Percentiles rank a stretch among this genome's conserved stretches.
These are phyloP conservation scores for Corchorus capsularis DNA, from an alignment of 345 rosid genomes.

Conservation along the genomic window DNA sequence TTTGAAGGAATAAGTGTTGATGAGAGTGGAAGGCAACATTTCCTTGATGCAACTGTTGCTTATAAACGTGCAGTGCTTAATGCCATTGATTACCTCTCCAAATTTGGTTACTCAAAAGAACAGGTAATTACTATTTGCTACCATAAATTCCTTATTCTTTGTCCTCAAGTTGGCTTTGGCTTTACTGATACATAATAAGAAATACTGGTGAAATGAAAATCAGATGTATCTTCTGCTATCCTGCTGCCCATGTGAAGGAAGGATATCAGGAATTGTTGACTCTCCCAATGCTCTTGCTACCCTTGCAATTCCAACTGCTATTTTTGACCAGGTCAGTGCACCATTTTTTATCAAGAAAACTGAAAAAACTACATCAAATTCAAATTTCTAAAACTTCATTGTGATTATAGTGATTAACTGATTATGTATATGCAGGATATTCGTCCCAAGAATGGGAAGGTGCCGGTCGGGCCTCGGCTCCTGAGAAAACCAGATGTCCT, in stretches of 20 bases:
- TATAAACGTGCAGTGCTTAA: slow-evolving; percentile 85
- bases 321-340: slow-evolving; percentile 77
- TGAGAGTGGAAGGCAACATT: slow-evolving; percentile 79
- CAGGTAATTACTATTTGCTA: too few relatives aligned
- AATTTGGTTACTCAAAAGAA: slow-evolving; percentile 87
- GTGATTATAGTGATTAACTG: too few relatives aligned
- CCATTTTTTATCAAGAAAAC: background rate
- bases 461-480: slow-evolving; percentile 52
- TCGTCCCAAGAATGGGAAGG: slow-evolving; percentile 58
- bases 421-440: background rate
- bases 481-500: background rate
- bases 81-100: slow-evolving; percentile 77
- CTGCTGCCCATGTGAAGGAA: slow-evolving; percentile 95
- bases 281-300: slow-evolving; percentile 90
- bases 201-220: background rate
- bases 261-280: slow-evolving; percentile 91
- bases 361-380: too few relatives aligned
- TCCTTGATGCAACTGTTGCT: slow-evolving; percentile 78
- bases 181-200: background rate
- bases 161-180: too few relatives aligned
- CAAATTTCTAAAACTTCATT: too few relatives aligned
- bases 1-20: slow-evolving; percentile 88
- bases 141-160: too few relatives aligned
- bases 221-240: slow-evolving; percentile 25
- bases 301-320: slow-evolving; percentile 74